Evolutionary conservation across 2,329 filamentous ascomycete genomes (phyloP), one percentile per base, ranked within the genome.

Genomic region (Microdochium trichocladiopsis): DNA sequence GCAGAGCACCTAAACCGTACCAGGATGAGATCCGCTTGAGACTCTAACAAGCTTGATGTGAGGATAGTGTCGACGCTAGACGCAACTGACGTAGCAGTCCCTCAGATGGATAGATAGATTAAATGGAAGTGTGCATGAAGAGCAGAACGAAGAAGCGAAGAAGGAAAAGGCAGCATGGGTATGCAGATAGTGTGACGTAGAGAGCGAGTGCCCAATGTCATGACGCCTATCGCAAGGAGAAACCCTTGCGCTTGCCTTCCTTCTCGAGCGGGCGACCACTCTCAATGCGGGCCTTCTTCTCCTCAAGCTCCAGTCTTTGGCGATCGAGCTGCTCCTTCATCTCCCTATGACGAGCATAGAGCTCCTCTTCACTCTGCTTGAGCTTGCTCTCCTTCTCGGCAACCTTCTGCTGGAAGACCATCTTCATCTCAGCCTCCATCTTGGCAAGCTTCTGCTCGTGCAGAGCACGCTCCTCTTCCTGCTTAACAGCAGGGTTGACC

Each of bases 381-480:
- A 99, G 80, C 78, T 99, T 99, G 83, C 90, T 96, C 77, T 99
- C 94, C 81, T 99, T 99, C 75, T 99, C 94, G 60, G 90, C 86
- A 28, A 99, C 94, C 87, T 99, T 99, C 72, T 99, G 94, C 73
- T 97, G 94, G 90, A 99, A 99, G 62, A 99, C 94, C 90, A 96
- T 96, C 90, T 99, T 99, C 94, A 99, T 99, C 75, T 99, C 94
- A 67, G 91, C 86, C 75, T 99, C 94, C 94, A 99, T 99, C 90
- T 99, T 99, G 73, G 93, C 90, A 63, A 99, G 90, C 82, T 99
- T 99, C 82, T 96, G 92, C 77, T 99, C 94, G 82, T 99, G 94
- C 62, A 99, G 81, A 58, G 89, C 87, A 66, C 94, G 90, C 80
- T 99, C 94, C 77, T 99, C 94, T 73, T 99, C 94, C 76, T 99